phyloP scores from a whole-genome alignment of 805 yeast species.

The Danielozyma ontarioensis region DNA sequence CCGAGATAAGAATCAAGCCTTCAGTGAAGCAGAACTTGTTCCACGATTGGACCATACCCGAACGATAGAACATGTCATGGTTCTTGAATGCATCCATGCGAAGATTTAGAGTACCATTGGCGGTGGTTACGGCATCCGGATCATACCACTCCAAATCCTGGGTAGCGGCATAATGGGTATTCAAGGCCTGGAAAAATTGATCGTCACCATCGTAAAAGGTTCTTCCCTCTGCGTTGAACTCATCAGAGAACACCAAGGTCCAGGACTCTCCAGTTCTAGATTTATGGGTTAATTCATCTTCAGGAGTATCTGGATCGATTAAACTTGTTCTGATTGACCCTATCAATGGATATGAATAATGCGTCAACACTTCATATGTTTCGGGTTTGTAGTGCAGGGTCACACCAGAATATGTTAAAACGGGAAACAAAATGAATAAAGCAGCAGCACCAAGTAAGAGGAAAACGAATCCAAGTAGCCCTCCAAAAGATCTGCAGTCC shows the following conservation, averaged over 20 bases:
- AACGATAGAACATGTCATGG: conserved; percentile 75
- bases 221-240: conserved; percentile 84
- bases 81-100: conserved; percentile 78
- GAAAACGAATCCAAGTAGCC: conserved; percentile 53
- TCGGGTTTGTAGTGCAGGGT: conserved; percentile 24
- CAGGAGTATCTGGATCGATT: conserved; percentile 72
- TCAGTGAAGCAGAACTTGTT: conserved; percentile 85
- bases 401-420: conserved; percentile 75
- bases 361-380: conserved; percentile 43
- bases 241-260: conserved; percentile 84
- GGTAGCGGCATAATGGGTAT: conserved; percentile 82
- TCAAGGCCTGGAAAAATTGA: conserved; percentile 84
- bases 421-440: conserved; percentile 79
- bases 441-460: conserved; percentile 57
- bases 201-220: conserved; percentile 89
- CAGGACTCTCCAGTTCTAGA: conserved; percentile 35
- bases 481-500: conserved; percentile 60
- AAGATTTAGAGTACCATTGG: conserved; percentile 62
- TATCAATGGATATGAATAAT: conserved; percentile 54
- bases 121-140: conserved; percentile 83
- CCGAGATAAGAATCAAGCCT: conserved; percentile 74
- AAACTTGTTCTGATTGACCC: conserved; percentile 54
- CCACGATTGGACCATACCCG: conserved; percentile 93
- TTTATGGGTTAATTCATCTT: conserved; percentile 40
- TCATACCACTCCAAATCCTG: conserved; percentile 91